Conservation (phyloP, 2,329 filamentous ascomycete species). For the Fusarium algeriense region DNA sequence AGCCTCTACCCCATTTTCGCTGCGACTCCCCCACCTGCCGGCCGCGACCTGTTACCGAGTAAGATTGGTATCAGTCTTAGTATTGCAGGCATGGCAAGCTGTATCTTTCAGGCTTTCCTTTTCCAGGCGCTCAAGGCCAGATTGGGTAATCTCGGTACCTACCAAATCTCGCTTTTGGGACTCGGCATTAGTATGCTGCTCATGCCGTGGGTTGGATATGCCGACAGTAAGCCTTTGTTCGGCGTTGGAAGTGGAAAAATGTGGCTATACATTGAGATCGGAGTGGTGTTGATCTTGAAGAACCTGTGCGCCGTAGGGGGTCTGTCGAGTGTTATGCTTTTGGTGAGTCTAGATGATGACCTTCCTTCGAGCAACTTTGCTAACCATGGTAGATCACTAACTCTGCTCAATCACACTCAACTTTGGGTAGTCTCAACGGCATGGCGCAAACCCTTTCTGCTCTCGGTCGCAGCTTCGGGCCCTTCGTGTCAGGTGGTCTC, state of each 20-base stretch:
- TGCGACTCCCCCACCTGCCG: slow-evolving; percentile 78
- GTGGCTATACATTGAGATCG: slow-evolving; percentile 86
- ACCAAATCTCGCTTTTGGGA: slow-evolving; percentile 80
- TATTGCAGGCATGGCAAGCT: slow-evolving; percentile 86
- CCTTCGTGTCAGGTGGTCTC: slow-evolving; percentile 86
- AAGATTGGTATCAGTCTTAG: slow-evolving; percentile 89
- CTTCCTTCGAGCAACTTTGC: not conserved
- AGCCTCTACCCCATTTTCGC: slow-evolving; percentile 95
- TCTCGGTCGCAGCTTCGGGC: slow-evolving; percentile 87
- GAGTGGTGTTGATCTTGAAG: slow-evolving; percentile 83
- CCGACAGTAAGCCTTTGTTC: slow-evolving; percentile 67
- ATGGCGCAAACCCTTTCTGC: slow-evolving; percentile 94
- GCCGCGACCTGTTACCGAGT: slow-evolving; percentile 78
- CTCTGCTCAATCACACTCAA: slow-evolving; percentile 85
- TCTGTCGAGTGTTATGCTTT: slow-evolving; percentile 85
- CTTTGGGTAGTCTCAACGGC: slow-evolving; percentile 90
- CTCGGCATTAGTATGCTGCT: slow-evolving; percentile 85
- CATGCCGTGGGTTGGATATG: slow-evolving; percentile 91
- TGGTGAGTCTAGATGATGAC: slow-evolving; percentile 67
- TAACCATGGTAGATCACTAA: slow-evolving; percentile 80
- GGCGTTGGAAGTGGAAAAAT: slow-evolving; percentile 72
- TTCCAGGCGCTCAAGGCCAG: slow-evolving; percentile 83
- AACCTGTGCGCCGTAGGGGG: slow-evolving; percentile 92
- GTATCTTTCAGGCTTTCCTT: slow-evolving; percentile 87
- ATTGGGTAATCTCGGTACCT: slow-evolving; percentile 88